A percentile compares a stretch with the other conserved stretches of the same genome.
Conservation (phyloP, 1,284 basidiomycete species). For the Papiliotrema laurentii region DNA sequence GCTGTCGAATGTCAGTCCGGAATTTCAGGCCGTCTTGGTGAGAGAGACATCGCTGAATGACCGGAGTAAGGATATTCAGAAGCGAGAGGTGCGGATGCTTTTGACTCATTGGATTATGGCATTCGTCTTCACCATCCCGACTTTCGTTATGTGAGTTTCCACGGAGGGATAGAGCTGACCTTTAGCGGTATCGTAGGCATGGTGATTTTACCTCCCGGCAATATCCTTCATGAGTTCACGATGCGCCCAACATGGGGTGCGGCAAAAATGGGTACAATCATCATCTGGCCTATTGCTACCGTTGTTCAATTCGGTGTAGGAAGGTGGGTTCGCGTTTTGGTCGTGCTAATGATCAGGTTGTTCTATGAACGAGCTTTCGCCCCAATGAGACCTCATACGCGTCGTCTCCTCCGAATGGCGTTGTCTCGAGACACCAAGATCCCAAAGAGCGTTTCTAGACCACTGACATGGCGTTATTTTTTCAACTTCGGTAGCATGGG, state of each 20-base stretch:
- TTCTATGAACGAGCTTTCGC: constrained; percentile 47
- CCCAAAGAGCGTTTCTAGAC: no score
- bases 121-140: constrained; percentile 64
- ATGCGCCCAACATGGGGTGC: constrained; percentile 49
- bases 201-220: constrained; percentile 57
- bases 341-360: constrained; percentile 18
- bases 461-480: constrained; percentile 28
- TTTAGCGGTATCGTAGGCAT: constrained; percentile 65
- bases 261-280: constrained; percentile 45
- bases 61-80: constrained; percentile 57
- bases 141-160: constrained; percentile 62
- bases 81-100: constrained; percentile 56
- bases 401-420: constrained; percentile 19
- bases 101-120: constrained; percentile 59
- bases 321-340: constrained; percentile 15
- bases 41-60: constrained; percentile 53
- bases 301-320: constrained; percentile 52
- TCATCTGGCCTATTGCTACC: constrained; percentile 48
- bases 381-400: constrained; percentile 30
- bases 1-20: constrained; percentile 27
- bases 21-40: constrained; percentile 25
- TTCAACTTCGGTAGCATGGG: constrained; percentile 74
- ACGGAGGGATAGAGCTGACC: no score
- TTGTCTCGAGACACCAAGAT: no score
- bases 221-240: constrained; percentile 55